Conservation (phyloP, 1,284 basidiomycete species). For the Rhodotorula sp. region DNA sequence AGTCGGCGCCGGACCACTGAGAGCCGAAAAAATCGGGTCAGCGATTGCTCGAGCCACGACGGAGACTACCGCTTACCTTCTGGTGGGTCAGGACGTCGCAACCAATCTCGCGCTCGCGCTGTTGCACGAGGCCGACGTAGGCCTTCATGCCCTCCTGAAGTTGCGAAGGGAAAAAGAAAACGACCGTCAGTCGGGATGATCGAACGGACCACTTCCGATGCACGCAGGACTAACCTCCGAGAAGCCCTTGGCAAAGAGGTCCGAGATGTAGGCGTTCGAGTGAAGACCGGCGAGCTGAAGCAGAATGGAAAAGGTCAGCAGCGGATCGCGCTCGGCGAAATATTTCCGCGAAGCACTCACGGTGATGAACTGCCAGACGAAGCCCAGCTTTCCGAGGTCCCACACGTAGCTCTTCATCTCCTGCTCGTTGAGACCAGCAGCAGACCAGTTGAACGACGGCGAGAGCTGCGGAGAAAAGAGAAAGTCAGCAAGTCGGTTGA, state of each 20-base stretch:
- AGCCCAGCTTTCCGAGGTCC: constrained; percentile 88
- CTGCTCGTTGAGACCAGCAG: constrained; percentile 76
- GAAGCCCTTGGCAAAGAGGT: constrained; percentile 82
- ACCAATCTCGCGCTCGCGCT: constrained; percentile 83
- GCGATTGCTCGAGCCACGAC: constrained; percentile 55
- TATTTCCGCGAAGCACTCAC: constrained; percentile 55
- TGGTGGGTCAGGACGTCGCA: constrained; percentile 90
- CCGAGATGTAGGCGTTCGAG: constrained; percentile 95
- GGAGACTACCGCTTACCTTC: constrained; percentile 75
- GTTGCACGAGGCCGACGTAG: constrained; percentile 77
- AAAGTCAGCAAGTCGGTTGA: constrained; percentile 68
- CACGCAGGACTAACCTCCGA: constrained; percentile 53
- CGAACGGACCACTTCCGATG: too few species aligned
- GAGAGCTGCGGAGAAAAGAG: constrained; percentile 33
- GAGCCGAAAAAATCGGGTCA: neutral
- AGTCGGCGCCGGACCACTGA: constrained; percentile 39
- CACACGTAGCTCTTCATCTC: constrained; percentile 92
- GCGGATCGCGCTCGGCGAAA: neutral
- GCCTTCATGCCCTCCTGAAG: constrained; percentile 78
- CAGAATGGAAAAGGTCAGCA: constrained; percentile 6
- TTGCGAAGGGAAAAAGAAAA: too few species aligned
- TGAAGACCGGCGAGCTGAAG: constrained; percentile 86
- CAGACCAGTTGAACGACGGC: constrained; percentile 58
- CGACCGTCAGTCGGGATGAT: neutral
- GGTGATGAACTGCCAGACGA: constrained; percentile 98